Conservation (phyloP, 2,329 filamentous ascomycete species). For the Aspergillus brasiliensis region DNA sequence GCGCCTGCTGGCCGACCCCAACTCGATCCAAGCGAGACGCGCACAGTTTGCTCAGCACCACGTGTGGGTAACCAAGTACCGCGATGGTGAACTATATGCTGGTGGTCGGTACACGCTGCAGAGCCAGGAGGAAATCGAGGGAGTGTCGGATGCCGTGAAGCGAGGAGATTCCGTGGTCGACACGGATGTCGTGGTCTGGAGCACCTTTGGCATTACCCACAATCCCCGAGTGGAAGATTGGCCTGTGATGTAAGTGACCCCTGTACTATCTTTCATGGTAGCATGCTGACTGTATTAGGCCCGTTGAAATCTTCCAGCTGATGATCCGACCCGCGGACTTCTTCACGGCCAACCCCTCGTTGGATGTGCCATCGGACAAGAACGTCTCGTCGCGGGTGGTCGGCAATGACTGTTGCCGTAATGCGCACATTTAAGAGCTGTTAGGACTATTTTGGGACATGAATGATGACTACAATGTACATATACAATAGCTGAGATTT, state of each 20-base stretch:
- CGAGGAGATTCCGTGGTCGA: constrained; percentile 38
- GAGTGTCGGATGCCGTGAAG: constrained; percentile 37
- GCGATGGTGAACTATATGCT: constrained; percentile 55
- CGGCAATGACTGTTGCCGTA: constrained; percentile 35
- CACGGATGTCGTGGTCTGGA: constrained; percentile 49
- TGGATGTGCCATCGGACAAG: constrained; percentile 53
- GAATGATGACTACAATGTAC: constrained; percentile 9
- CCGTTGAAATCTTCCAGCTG: constrained; percentile 41
- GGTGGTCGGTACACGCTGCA: constrained; percentile 60
- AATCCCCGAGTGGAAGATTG: constrained; percentile 49
- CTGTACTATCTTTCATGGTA: background rate
- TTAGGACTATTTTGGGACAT: background rate
- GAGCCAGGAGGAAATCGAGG: constrained; percentile 43
- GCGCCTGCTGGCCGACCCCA: constrained; percentile 56
- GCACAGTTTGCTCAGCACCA: constrained; percentile 60
- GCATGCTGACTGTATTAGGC: constrained; percentile 27
- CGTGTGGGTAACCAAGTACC: constrained; percentile 57
- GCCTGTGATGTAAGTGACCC: constrained; percentile 43
- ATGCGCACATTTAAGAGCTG: constrained; percentile 30
- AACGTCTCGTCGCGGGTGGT: constrained; percentile 36
- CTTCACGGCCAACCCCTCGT: constrained; percentile 55
- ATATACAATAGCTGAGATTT: constrained; percentile 4
- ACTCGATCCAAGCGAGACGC: constrained; percentile 54
- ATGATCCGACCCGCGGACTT: constrained; percentile 56
- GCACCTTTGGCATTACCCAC: constrained; percentile 48